These are phyloP conservation scores for Incumbomyces delicatus DNA, from an alignment of 2,329 filamentous ascomycete genomes.

Conservation along the genomic window DNA sequence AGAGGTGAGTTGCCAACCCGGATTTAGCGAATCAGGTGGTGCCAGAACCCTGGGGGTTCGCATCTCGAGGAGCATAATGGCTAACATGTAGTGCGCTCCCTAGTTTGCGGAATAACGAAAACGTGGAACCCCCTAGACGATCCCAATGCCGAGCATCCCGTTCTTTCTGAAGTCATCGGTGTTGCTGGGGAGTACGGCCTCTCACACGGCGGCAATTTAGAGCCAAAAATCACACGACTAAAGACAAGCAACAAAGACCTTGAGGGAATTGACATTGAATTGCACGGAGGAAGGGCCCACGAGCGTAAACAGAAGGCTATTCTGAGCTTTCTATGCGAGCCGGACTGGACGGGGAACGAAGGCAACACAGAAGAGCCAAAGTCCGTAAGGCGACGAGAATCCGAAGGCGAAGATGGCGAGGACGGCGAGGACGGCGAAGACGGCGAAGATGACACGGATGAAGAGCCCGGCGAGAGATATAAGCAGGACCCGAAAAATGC, in stretches of 20 bases:
- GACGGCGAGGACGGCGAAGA: constrained; percentile 24
- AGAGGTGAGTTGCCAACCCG: constrained; percentile 43
- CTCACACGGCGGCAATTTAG: constrained; percentile 46
- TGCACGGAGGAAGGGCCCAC: constrained; percentile 50
- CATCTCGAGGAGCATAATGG: not conserved
- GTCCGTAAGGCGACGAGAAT: constrained; percentile 6
- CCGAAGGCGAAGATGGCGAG: constrained; percentile 22
- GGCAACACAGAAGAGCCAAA: constrained; percentile 22
- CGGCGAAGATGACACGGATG: constrained; percentile 24
- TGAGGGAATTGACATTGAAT: constrained; percentile 61
- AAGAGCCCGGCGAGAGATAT: constrained; percentile 3
- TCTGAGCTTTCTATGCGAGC: constrained; percentile 77
- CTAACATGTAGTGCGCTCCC: constrained; percentile 8
- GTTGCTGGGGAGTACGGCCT: constrained; percentile 24
- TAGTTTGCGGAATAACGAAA: constrained; percentile 18
- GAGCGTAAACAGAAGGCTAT: constrained; percentile 59
- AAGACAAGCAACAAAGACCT: constrained; percentile 55
- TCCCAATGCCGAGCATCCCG: constrained; percentile 20
- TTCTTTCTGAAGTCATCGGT: constrained; percentile 23
- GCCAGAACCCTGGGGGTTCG: not conserved
- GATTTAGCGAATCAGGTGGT: not conserved
- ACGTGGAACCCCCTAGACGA: constrained; percentile 20
- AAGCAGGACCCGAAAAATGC: constrained; percentile 38
- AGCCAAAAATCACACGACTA: constrained; percentile 57
- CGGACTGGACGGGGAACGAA: constrained; percentile 62